Evolutionary conservation across 2,329 filamentous ascomycete species (phyloP), one percentile per base, ranked within the genome.

Genomic region (Anisogramma anomala): DNA sequence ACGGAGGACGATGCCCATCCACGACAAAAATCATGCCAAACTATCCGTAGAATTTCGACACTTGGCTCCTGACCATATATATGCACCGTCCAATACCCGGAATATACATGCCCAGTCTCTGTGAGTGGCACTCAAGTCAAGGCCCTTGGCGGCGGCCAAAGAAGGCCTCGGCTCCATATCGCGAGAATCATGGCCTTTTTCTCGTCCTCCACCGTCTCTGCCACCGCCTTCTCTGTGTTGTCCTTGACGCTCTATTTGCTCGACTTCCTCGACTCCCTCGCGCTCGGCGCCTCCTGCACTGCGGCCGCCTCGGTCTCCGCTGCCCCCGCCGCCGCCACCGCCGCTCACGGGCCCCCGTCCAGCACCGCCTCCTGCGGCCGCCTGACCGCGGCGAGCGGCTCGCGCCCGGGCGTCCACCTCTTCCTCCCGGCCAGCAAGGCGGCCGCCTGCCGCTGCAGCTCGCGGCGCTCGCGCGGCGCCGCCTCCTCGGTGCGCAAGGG

Each of bases 391-490:
- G 6, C 22, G 9, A 23, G 22, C 22, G 22, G 22, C 22, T 23
- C 6, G 6, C 63, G 58, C 46, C 62, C 58, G 46, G 68, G 70
- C 30, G 56, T 65, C 82, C 84, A 87, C 48, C 65, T 66, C 52
- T 71, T 65, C 58, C 74, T 68, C 15, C 78, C 76, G 36, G 66
- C 61, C 48, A 84, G 58, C 52, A 87, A 55, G 52, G 69, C 65
- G 62, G 73, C 67, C 14, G 82, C 84, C 61, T 82, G 72, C 56
- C 70, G 60, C 46, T 67, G 68, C 52, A 76, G 50, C 44, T 63
- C 54, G 41, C 60, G 50, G 33, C 62, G 47, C 33, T 52, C 52
- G 65, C 55, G 31, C 66, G 25, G 60, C 43, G 66, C 60, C 48
- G 58, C 48, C 7, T 31, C 37, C 53, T 54, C 31, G 55, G 55